Evolutionary conservation across 2,329 filamentous ascomycete species (phyloP).

Genomic region (Aspergillus aculeatinus): DNA sequence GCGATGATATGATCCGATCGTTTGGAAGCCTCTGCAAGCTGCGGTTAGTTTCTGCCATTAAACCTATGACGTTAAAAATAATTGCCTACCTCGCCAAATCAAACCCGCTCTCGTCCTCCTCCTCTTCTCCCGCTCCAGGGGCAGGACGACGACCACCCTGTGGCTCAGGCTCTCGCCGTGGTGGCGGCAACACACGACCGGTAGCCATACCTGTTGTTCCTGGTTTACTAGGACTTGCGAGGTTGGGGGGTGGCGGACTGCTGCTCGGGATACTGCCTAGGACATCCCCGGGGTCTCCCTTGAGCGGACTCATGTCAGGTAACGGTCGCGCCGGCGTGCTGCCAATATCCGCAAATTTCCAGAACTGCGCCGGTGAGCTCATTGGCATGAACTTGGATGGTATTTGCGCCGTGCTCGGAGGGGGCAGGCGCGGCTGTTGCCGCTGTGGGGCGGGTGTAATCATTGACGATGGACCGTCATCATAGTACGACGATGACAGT

Average conservation of each 20-base stretch:
- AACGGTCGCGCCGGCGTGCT: constrained; percentile 45
- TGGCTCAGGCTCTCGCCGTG: constrained; percentile 33
- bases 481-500: constrained; percentile 50
- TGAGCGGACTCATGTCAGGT: constrained; percentile 49
- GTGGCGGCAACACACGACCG: constrained; percentile 27
- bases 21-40: constrained; percentile 45
- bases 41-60: constrained; percentile 2
- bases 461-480: constrained; percentile 48
- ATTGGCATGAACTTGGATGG: constrained; percentile 54
- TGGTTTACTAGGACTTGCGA: constrained; percentile 46
- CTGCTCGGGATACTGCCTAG: constrained; percentile 46
- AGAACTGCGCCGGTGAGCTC: constrained; percentile 52
- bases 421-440: constrained; percentile 49
- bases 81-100: constrained; percentile 47
- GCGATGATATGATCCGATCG: constrained; percentile 49
- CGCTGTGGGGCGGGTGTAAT: constrained; percentile 51
- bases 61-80: not conserved
- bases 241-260: constrained; percentile 49
- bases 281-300: constrained; percentile 40
- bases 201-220: constrained; percentile 33
- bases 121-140: constrained; percentile 37
- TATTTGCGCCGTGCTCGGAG: constrained; percentile 50
- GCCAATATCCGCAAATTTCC: constrained; percentile 50
- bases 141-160: constrained; percentile 5
- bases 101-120: constrained; percentile 45